Evolutionary conservation across 192 early-diverging fungal genomes (phyloP).

Genomic region (Backusella liffmaniae): DNA sequence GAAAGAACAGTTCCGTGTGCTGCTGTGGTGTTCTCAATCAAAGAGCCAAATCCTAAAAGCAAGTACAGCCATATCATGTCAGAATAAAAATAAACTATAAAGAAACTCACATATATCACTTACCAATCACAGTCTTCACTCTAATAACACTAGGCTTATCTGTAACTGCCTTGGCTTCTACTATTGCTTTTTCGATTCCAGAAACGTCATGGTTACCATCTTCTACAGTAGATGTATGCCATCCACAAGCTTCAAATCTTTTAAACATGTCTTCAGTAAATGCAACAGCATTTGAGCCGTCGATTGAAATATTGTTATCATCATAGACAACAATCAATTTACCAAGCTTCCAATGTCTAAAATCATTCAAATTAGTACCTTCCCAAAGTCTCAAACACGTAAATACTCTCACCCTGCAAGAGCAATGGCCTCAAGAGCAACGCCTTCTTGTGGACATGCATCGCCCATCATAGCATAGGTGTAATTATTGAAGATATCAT

Average conservation of each 20-base stretch:
- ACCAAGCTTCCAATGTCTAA: constrained; percentile 81
- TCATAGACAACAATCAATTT: constrained; percentile 96
- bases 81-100: background rate
- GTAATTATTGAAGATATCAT: constrained; percentile 79
- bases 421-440: constrained; percentile 87
- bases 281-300: constrained; percentile 76
- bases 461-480: constrained; percentile 87
- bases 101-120: background rate
- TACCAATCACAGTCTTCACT: constrained; percentile 90
- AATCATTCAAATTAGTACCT: background rate
- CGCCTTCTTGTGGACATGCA: constrained; percentile 98
- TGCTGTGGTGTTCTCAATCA: constrained; percentile 80
- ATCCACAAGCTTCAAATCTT: constrained; percentile 91
- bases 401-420: constrained; percentile 76
- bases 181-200: constrained; percentile 71
- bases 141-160: constrained; percentile 90
- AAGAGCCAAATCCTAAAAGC: constrained; percentile 72
- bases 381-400: background rate
- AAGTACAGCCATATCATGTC: background rate
- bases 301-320: constrained; percentile 95
- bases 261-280: constrained; percentile 91
- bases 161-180: constrained; percentile 77
- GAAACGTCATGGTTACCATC: constrained; percentile 82
- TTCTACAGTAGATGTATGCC: constrained; percentile 76
- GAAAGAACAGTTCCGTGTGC: constrained; percentile 88